Conservation (phyloP, 1,139 yeast genomes). For the Zygosaccharomyces sapae region DNA sequence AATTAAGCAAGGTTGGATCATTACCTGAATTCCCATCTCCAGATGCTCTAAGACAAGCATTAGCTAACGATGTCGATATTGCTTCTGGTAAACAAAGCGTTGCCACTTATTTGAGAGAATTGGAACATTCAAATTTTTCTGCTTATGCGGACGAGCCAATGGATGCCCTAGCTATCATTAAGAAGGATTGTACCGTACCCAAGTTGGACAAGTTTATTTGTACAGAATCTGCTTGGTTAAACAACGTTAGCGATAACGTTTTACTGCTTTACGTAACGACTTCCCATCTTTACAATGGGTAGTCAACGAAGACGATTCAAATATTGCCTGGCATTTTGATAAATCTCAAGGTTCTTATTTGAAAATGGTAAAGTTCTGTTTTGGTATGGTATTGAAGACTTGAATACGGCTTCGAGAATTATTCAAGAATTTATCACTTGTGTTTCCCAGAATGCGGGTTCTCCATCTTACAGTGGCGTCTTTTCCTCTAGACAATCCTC, state of each 20-base stretch:
- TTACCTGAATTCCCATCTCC: conserved; percentile 65
- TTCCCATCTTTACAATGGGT: conserved; percentile 76
- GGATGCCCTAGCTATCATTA: conserved; percentile 87
- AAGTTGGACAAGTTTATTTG: conserved; percentile 82
- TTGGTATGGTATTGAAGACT: conserved; percentile 84
- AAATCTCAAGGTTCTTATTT: conserved; percentile 93
- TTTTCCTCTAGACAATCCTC: conserved; percentile 36
- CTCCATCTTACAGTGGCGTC: conserved; percentile 27
- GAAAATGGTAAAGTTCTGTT: conserved; percentile 82
- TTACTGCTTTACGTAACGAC: conserved; percentile 78
- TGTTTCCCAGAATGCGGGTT: conserved; percentile 15
- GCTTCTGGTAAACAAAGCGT: conserved; percentile 67
- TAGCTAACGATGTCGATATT: conserved; percentile 73
- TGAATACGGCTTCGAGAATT: conserved; percentile 59
- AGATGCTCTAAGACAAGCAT: conserved; percentile 70
- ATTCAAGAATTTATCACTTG: conserved; percentile 58
- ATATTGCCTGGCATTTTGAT: conserved; percentile 86
- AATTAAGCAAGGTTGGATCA: conserved; percentile 65
- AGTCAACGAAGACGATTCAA: conserved; percentile 84
- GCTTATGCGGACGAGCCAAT: conserved; percentile 94
- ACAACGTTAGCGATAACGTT: conserved; percentile 92
- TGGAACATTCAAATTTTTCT: conserved; percentile 61
- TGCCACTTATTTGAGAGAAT: conserved; percentile 73
- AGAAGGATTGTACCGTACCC: conserved; percentile 48
- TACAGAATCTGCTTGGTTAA: conserved; percentile 91